Evolutionary conservation across 148 eudicot genomes (phyloP).

Genomic region (Fallopia convolvulus): DNA sequence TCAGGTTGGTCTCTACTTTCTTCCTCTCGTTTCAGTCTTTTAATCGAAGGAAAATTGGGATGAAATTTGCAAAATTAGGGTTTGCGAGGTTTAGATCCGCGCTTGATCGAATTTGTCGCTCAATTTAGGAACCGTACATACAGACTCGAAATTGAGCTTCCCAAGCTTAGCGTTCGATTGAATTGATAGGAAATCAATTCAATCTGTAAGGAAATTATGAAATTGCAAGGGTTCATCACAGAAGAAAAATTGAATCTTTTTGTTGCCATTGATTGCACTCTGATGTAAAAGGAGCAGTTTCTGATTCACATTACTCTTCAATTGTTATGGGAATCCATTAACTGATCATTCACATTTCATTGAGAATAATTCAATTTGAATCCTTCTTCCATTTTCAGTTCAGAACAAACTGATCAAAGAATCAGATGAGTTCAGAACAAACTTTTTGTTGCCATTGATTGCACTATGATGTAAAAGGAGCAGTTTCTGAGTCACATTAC

Average conservation of each 20-base stretch:
- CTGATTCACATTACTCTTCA: neutral
- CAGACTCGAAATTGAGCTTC: neutral
- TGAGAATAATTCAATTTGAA: neutral
- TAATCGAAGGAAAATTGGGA: neutral
- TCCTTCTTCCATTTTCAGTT: neutral
- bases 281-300: no score
- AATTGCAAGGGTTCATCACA: neutral
- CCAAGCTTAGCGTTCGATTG: neutral
- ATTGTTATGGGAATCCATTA: neutral
- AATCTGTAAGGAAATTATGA: neutral
- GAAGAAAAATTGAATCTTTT: no score
- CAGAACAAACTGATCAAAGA: slow-evolving; percentile 27
- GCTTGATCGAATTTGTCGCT: neutral
- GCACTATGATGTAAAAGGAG: no score
- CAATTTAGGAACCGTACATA: neutral
- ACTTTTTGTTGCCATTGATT: no score
- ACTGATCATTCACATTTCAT: neutral
- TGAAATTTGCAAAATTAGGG: neutral
- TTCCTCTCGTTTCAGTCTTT: neutral
- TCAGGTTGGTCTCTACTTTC: slow-evolving; percentile 25
- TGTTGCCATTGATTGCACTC: no score
- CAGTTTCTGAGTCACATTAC: no score
- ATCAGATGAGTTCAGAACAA: slow-evolving; percentile 75
- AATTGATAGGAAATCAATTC: neutral
- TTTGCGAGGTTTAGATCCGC: neutral